Evolutionary conservation across 345 rosid genomes (phyloP).

Genomic region (Lagerstroemia speciosa): DNA sequence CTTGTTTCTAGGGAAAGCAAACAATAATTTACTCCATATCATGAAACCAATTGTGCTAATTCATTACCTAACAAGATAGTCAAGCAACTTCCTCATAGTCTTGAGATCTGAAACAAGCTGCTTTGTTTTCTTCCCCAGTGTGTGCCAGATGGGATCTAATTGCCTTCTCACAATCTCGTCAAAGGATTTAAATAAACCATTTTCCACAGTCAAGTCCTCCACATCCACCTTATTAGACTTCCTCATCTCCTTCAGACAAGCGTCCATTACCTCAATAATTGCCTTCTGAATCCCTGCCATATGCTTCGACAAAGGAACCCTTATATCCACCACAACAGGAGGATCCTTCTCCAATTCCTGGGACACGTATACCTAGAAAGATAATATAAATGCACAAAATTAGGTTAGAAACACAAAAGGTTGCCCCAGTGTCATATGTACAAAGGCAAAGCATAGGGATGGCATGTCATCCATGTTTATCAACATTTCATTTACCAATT

Average conservation of each 20-base stretch:
- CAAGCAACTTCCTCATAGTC: constrained; percentile 89
- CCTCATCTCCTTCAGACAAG: constrained; percentile 94
- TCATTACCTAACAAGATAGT: constrained; percentile 85
- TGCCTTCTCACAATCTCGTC: constrained; percentile 96
- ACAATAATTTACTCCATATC: not conserved
- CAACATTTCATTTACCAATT: not conserved
- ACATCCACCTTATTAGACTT: constrained; percentile 93
- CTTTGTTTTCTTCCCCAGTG: constrained; percentile 83
- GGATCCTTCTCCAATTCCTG: constrained; percentile 79
- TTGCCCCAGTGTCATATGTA: not conserved
- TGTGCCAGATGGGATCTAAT: constrained; percentile 97
- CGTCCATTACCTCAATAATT: constrained; percentile 79
- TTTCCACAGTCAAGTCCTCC: constrained; percentile 93
- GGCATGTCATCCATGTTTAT: not conserved
- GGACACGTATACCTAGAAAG: constrained; percentile 49
- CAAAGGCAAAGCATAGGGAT: not conserved
- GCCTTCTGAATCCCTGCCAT: constrained; percentile 94
- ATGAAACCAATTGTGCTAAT: not conserved
- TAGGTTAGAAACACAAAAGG: not conserved
- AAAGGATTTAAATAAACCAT: constrained; percentile 92
- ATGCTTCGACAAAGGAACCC: constrained; percentile 72
- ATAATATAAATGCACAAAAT: not conserved
- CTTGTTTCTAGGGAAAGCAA: not conserved
- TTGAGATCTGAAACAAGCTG: constrained; percentile 97
- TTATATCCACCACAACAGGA: constrained; percentile 76